Conservation (phyloP, 129 eudicot species). For the Saposhnikovia divaricata region DNA sequence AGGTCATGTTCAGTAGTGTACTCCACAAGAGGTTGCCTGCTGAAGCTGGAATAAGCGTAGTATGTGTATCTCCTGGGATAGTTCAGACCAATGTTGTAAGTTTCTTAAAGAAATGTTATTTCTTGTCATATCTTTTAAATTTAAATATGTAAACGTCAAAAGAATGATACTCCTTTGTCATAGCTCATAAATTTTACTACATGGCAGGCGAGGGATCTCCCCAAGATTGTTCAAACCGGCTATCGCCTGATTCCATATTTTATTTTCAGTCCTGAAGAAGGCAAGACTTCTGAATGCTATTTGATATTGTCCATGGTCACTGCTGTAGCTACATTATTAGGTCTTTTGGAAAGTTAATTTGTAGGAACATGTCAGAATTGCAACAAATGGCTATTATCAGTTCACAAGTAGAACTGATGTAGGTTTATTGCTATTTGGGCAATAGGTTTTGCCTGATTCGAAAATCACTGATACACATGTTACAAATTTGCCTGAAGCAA, state of each 20-base stretch:
- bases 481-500: not conserved
- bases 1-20: constrained; percentile 95
- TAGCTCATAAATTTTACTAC: not conserved
- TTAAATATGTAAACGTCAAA: not conserved
- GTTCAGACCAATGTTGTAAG: constrained; percentile 95
- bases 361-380: not conserved
- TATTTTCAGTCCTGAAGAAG: constrained; percentile 87
- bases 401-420: not conserved
- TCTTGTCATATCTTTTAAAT: not conserved
- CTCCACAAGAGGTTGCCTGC: constrained; percentile 85
- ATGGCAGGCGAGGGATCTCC: constrained; percentile 96
- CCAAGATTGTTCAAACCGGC: constrained; percentile 67
- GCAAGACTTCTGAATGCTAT: constrained; percentile 23
- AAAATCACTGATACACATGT: not conserved
- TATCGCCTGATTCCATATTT: constrained; percentile 83
- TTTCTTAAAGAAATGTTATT: constrained; percentile 11
- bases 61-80: constrained; percentile 92
- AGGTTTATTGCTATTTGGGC: not conserved
- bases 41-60: constrained; percentile 88
- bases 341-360: not conserved
- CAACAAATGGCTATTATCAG: not conserved
- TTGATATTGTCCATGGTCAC: not conserved
- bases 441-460: not conserved
- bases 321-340: not conserved
- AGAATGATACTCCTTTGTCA: not conserved